Evolutionary conservation across 495 filamentous ascomycete genomes (phyloP), one percentile per base, ranked within the genome.

Genomic region (Parathielavia hyrcaniae): DNA sequence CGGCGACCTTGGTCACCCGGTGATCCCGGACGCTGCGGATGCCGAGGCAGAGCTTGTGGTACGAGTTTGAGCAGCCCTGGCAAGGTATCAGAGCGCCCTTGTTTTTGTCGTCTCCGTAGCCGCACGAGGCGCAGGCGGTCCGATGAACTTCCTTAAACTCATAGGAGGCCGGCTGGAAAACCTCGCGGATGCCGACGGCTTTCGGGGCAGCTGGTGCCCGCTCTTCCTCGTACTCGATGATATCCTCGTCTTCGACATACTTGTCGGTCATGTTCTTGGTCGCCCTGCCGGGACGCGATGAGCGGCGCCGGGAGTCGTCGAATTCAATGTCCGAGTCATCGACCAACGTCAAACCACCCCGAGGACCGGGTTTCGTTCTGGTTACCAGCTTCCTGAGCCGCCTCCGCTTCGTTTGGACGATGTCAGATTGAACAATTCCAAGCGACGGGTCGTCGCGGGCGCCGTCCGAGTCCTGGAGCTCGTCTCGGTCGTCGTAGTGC

Each of bases 1-100:
- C 74, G 5, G 73, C 82, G 48, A 97, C 75, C 69, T 96, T 97
- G n/a, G 93, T 97, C 23, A 95, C 89, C n/a, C 92, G 75, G 71
- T 97, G 93, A 6, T 96, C 90, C 44, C 95, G 80, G 12, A 61
- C 69, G 34, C 74, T 80, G 17, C 92, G 83, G n/a, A 75, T 69
- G 19, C 91, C 89, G 14, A 99, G 76, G 66, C 95, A 99, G 35
- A 62, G 65, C 63, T 87, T 86, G 65, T 99, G 95, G 61, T 89
- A 96, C 0, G 87, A 77, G 22, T 81, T 77, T 4, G 83, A 88
- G 69, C 95, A 99, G 19, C 95, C 92, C 69, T 99, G 95, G 62
- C 95, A 99, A 63, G 80, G 87, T 5, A 97, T 76, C 20, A 97
- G 75, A 11, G 73, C 71, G 0, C 83, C 86, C 67, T 83, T 86